Evolutionary conservation across 139 green algal species (phyloP).

Genomic region (Coelastrella sp.): DNA sequence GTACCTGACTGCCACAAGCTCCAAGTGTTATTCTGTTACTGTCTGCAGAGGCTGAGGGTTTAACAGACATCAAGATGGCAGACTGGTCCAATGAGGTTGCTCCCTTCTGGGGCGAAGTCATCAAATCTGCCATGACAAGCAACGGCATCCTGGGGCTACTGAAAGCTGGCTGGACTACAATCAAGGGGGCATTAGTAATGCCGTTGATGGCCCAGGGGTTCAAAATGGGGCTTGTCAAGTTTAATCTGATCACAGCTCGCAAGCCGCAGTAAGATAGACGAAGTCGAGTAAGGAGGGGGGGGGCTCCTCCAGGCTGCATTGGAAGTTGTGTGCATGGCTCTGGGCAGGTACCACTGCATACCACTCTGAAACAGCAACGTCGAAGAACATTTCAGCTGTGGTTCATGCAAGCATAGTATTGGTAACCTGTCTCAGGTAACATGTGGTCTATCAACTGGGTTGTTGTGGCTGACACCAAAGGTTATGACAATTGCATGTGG

Average conservation of each 20-base stretch:
- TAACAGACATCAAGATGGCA: slow-evolving; percentile 64
- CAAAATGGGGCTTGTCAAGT: slow-evolving; percentile 94
- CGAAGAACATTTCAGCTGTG: too few species aligned
- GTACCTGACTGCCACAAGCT: background rate
- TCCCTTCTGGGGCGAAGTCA: slow-evolving; percentile 97
- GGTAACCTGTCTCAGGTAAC: too few species aligned
- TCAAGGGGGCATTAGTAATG: slow-evolving; percentile 92
- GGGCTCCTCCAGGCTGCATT: background rate
- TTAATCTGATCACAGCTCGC: slow-evolving; percentile 91
- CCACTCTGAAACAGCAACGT: too few species aligned
- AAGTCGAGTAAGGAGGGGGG: background rate
- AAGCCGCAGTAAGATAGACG: slow-evolving; percentile 70
- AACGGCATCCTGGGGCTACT: slow-evolving; percentile 88
- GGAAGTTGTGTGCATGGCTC: too few species aligned
- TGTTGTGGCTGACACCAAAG: too few species aligned
- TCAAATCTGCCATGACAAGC: slow-evolving; percentile 83
- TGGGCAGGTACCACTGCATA: too few species aligned
- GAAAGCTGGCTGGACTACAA: slow-evolving; percentile 88
- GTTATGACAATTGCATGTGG: too few species aligned
- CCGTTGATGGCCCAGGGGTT: slow-evolving; percentile 91
- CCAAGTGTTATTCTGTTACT: background rate
- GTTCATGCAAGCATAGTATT: too few species aligned
- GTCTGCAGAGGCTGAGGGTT: slow-evolving; percentile 54
- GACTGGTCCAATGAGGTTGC: slow-evolving; percentile 87
- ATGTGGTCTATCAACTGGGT: too few species aligned